Evolutionary conservation across 176 grass and related monocot genomes (phyloP), one percentile per base, ranked within the genome.

Genomic region (Oryza australiensis): DNA sequence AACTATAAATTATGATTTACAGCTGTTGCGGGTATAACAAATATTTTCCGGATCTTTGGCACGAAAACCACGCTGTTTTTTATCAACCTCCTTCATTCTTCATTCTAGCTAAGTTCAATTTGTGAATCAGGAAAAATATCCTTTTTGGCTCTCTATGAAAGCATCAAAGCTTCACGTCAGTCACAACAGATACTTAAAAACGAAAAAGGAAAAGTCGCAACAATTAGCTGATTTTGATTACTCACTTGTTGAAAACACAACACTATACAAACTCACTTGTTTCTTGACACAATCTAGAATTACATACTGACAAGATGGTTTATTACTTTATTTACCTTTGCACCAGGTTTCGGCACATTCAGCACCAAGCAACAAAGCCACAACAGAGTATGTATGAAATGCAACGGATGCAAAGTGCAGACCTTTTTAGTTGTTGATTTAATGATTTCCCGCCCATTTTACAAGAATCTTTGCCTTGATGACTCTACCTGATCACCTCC

Each of bases 391-490:
- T 6, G 51, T 55, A n/a, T 9, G 51, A 8, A 55, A 55, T 68
- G 45, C 1, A 76, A 32, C 73, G 66, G 22, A 68, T 12, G 45
- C 22, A 55, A 26, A 24, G 22, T 29, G 12, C 6, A 22, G 29
- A 67, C 20, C 20, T n/a, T 55, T 55, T 55, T 5, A 55, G 16
- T 1, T 55, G 6, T 55, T 55, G 51, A n/a, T 55, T 55, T 55
- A 22, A 9, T 22, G 4, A 46, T 29, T 75, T 74, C 69, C 76
- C 69, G 59, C 69, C 13, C 72, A 35, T 66, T 89, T 82, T 57
- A 60, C 82, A 77, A 60, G 73, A 73, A 35, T 72, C 59, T 22
- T 30, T 41, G 35, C 64, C 23, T 43, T 64, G 34, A 24, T 15
- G 75, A 23, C 12, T 22, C 83, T 72, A 75, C 71, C 55, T 23